phyloP scores from a whole-genome alignment of 306 rosid species.

The apple (Malus domestica) region ASM211411v1 NC_041799.1:11074501-11075000 shows the following conservation, averaged over 20 bases:
- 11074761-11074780: background rate
- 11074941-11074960: conserved; percentile 15
- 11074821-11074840: background rate
- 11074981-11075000: conserved; percentile 2
- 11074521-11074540: conserved; percentile 50
- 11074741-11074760: background rate
- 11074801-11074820: background rate
- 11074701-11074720: conserved; percentile 99
- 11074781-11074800: background rate
- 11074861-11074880: conserved; percentile 11
- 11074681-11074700: conserved; percentile 97
- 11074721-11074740: conserved; percentile 77
- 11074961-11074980: background rate
- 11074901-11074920: conserved; percentile 95
- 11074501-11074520: conserved; percentile 36
- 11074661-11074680: conserved; percentile 98
- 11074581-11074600: conserved; percentile 31
- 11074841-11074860: background rate
- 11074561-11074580: conserved; percentile 40
- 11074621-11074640: conserved; percentile 49
- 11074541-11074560: conserved; percentile 54
- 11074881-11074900: conserved; percentile 1
- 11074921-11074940: conserved; percentile 92
- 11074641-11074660: conserved; percentile 94
- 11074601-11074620: conserved; percentile 7